These are phyloP conservation scores for Auricularia sp. DNA, from an alignment of 768 basidiomycete species.

Conservation along the genomic window DNA sequence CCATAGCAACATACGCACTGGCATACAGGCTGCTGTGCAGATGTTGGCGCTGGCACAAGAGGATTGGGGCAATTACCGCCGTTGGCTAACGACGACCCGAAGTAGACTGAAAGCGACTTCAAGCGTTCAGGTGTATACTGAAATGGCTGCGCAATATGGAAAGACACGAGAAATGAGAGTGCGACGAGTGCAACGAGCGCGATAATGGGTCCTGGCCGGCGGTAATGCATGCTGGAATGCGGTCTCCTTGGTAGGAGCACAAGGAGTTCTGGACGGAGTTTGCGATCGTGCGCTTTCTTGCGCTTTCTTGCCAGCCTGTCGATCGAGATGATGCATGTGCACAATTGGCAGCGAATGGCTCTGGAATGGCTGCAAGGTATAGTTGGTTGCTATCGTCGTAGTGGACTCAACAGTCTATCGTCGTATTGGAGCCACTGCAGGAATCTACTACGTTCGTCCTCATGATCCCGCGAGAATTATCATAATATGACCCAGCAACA, in stretches of 20 bases:
- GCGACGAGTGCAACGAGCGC: not conserved
- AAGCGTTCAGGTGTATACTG: not conserved
- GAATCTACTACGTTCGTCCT: too few relatives aligned
- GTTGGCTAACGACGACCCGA: not conserved
- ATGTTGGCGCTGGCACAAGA: not conserved
- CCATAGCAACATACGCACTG: not conserved
- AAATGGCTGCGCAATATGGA: not conserved
- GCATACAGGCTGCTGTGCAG: not conserved
- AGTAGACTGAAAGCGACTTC: not conserved
- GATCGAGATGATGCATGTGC: too few relatives aligned
- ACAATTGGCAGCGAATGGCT: too few relatives aligned
- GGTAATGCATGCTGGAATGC: not conserved
- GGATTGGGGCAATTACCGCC: not conserved
- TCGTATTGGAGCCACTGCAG: too few relatives aligned
- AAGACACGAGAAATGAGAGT: not conserved
- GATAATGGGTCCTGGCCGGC: not conserved
- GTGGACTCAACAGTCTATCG: too few relatives aligned
- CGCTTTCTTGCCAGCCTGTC: too few relatives aligned
- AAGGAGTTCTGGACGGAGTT: too few relatives aligned
- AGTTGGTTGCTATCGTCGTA: too few relatives aligned
- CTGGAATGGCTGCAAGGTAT: too few relatives aligned
- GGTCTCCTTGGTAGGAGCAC: not conserved
- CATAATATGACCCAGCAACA: too few relatives aligned
- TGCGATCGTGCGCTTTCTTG: too few relatives aligned
- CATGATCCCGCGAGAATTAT: too few relatives aligned